Conservation (phyloP, 441 rosid genomes). For the Bocquillonia castaneifolia region DNA sequence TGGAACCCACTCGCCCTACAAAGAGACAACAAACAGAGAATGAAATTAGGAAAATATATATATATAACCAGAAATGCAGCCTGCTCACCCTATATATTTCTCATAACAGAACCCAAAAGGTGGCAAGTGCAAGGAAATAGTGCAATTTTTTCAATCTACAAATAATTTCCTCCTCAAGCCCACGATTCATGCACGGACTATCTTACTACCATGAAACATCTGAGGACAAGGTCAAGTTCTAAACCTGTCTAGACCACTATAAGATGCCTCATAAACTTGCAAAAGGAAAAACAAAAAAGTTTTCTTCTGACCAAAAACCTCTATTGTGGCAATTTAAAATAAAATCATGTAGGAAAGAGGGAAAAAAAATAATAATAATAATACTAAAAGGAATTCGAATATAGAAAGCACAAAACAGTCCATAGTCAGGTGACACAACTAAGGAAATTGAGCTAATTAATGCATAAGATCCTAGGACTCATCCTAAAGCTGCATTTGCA, state of each 20-base stretch:
- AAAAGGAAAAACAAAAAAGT: too few relatives aligned
- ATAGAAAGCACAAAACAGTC: too few relatives aligned
- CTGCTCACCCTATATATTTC: background rate
- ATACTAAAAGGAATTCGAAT: too few relatives aligned
- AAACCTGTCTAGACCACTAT: background rate
- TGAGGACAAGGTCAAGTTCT: background rate
- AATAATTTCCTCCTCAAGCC: background rate
- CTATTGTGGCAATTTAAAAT: background rate
- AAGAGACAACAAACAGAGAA: conserved; percentile 18
- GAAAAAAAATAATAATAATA: too few relatives aligned
- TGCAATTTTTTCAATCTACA: too few relatives aligned
- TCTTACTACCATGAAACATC: background rate
- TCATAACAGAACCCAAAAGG: background rate
- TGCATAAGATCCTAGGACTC: too few relatives aligned
- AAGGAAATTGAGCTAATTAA: too few relatives aligned
- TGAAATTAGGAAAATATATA: background rate
- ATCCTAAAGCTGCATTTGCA: too few relatives aligned
- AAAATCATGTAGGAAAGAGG: too few relatives aligned
- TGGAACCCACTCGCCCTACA: conserved; percentile 99
- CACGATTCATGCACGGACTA: background rate
- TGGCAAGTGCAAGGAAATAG: background rate
- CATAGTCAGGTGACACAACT: too few relatives aligned
- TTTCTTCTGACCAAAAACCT: background rate
- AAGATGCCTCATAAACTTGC: background rate
- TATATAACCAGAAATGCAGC: background rate